phyloP scores from a whole-genome alignment of 805 yeast genomes.

The Candida germanica region DNA sequence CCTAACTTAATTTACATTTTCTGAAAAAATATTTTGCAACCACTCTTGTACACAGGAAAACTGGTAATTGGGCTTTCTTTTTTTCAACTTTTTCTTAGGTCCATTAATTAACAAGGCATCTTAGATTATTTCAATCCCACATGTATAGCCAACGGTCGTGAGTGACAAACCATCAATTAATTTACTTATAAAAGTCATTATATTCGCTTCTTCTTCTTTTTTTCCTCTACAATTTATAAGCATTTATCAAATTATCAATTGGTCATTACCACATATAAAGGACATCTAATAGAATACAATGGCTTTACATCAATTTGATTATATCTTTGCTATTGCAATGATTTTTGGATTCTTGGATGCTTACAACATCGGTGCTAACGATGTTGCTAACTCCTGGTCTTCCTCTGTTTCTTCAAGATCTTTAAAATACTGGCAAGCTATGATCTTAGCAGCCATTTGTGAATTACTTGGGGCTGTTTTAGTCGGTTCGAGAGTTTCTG shows the following conservation, averaged over 20 bases:
- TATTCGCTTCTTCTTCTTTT: background rate
- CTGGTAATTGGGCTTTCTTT: background rate
- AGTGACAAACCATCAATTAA: no score
- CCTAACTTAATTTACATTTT: no score
- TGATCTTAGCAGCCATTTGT: constrained; percentile 65
- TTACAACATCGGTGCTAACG: constrained; percentile 79
- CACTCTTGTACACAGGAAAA: background rate
- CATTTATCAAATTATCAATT: no score
- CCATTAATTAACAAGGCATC: constrained; percentile 6
- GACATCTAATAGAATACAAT: constrained; percentile 15
- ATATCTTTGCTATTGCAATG: constrained; percentile 66
- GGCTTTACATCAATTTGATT: constrained; percentile 57
- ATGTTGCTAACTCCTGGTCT: constrained; percentile 78
- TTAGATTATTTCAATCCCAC: constrained; percentile 1
- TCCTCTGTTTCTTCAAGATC: constrained; percentile 72
- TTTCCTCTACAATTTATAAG: background rate
- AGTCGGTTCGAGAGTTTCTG: constrained; percentile 72
- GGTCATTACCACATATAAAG: no score
- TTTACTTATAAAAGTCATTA: background rate
- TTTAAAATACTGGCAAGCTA: constrained; percentile 70
- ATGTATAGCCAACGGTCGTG: background rate
- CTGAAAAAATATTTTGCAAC: constrained; percentile 4
- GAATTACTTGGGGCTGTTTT: constrained; percentile 74
- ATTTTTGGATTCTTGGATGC: constrained; percentile 76
- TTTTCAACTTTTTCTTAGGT: background rate